These are phyloP conservation scores for Gossypium davidsonii DNA, from an alignment of 441 rosid species.

Conservation along the genomic window DNA sequence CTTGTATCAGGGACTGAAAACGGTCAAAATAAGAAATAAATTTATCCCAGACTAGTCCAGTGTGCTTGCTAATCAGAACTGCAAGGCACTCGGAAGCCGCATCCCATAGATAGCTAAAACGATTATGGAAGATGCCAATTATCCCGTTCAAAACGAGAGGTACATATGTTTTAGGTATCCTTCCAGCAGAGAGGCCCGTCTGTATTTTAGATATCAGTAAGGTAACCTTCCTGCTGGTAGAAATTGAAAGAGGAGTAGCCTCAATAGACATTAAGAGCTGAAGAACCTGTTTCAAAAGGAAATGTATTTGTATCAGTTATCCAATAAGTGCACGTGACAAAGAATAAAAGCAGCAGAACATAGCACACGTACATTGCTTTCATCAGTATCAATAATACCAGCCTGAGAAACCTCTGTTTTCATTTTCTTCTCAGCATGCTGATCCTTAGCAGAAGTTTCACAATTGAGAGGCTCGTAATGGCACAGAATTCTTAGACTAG, in stretches of 20 bases:
- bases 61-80: constrained; percentile 49
- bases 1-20: constrained; percentile 40
- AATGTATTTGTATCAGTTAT: constrained; percentile 13
- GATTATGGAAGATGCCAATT: constrained; percentile 68
- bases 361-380: constrained; percentile 44
- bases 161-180: constrained; percentile 49
- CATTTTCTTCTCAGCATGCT: constrained; percentile 41
- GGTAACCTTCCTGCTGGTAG: constrained; percentile 60
- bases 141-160: constrained; percentile 64
- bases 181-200: constrained; percentile 60
- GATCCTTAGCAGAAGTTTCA: constrained; percentile 31
- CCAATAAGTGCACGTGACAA: background rate
- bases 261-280: constrained; percentile 58
- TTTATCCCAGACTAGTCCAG: constrained; percentile 55
- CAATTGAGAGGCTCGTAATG: constrained; percentile 44
- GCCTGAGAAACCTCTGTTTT: constrained; percentile 40
- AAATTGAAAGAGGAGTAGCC: constrained; percentile 55
- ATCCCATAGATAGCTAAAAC: constrained; percentile 61
- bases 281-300: constrained; percentile 57
- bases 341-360: constrained; percentile 5
- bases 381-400: constrained; percentile 20
- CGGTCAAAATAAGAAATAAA: constrained; percentile 45
- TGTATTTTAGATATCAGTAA: constrained; percentile 56
- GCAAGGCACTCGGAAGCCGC: constrained; percentile 77
- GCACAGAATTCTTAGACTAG: constrained; percentile 74